Evolutionary conservation across 805 yeast species (phyloP).

Genomic region (Cyberlindnera maclurae): DNA sequence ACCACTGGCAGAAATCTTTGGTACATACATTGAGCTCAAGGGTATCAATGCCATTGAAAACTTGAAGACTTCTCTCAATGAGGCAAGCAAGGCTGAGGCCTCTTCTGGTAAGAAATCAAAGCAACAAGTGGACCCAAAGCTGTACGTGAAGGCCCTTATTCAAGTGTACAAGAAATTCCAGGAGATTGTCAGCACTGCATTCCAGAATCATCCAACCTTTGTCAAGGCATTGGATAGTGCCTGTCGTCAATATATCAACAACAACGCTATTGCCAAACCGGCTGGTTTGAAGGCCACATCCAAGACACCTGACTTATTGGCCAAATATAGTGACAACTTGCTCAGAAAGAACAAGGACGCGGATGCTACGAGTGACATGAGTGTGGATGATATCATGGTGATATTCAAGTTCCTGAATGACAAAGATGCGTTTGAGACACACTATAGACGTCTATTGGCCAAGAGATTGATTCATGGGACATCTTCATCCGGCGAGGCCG

Average conservation of each 20-base stretch:
- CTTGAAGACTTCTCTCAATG: constrained; percentile 31
- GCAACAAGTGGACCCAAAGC: constrained; percentile 52
- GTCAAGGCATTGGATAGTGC: constrained; percentile 87
- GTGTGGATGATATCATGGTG: constrained; percentile 77
- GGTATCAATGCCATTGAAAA: constrained; percentile 58
- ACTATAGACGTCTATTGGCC: constrained; percentile 84
- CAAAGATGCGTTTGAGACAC: constrained; percentile 90
- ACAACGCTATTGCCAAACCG: constrained; percentile 67
- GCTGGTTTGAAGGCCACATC: constrained; percentile 37
- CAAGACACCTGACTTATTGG: constrained; percentile 88
- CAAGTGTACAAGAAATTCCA: constrained; percentile 62
- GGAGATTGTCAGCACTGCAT: constrained; percentile 56
- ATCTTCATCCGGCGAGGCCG: constrained; percentile 74
- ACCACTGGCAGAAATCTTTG: constrained; percentile 68
- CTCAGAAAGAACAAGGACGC: constrained; percentile 67
- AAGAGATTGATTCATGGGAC: constrained; percentile 83
- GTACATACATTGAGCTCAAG: constrained; percentile 59
- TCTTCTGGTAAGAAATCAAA: constrained; percentile 27
- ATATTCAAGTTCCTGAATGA: constrained; percentile 85
- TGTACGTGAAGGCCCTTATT: constrained; percentile 72
- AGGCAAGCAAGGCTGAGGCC: constrained; percentile 11
- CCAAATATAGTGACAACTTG: constrained; percentile 79
- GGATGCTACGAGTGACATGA: constrained; percentile 64
- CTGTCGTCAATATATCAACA: constrained; percentile 76
- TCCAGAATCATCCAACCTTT: constrained; percentile 68